phyloP scores from a whole-genome alignment of 495 filamentous ascomycete genomes.

The Xylona heveae region DNA sequence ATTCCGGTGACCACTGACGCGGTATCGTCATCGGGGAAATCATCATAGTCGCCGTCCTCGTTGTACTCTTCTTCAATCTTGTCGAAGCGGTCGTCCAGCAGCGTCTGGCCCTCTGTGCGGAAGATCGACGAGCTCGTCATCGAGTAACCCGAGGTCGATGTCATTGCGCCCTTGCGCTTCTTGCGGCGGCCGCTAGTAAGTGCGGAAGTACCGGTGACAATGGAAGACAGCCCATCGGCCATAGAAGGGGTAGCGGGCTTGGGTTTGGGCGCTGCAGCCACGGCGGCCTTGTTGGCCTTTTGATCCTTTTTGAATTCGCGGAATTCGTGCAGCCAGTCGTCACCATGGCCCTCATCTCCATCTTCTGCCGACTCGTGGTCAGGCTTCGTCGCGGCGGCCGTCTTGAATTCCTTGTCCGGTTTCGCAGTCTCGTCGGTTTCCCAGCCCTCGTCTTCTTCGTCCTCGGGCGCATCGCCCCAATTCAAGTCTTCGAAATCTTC shows the following conservation, averaged over 20 bases:
- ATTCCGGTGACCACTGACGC: slow-evolving; percentile 28
- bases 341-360: slow-evolving; percentile 16
- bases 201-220: slow-evolving; percentile 63
- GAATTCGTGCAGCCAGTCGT: slow-evolving; percentile 74
- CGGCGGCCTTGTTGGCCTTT: slow-evolving; percentile 24
- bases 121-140: slow-evolving; percentile 85
- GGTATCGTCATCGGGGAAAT: slow-evolving; percentile 26
- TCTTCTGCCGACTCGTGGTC: slow-evolving; percentile 25
- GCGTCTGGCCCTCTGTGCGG: slow-evolving; percentile 69
- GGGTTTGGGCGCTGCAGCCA: slow-evolving; percentile 12
- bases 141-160: slow-evolving; percentile 77
- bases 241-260: slow-evolving; percentile 21
- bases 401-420: slow-evolving; percentile 19
- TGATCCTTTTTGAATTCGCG: slow-evolving; percentile 68
- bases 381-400: slow-evolving; percentile 2
- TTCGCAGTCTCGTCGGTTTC: slow-evolving; percentile 82
- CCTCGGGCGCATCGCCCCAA: slow-evolving; percentile 26
- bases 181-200: slow-evolving; percentile 47
- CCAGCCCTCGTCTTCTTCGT: slow-evolving; percentile 59
- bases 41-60: slow-evolving; percentile 44
- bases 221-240: slow-evolving; percentile 48
- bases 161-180: slow-evolving; percentile 81
- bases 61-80: slow-evolving; percentile 68
- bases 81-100: slow-evolving; percentile 81
- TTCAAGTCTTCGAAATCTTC: slow-evolving; percentile 42